Evolutionary conservation across 805 yeast genomes (phyloP), one percentile per base, ranked within the genome.

Genomic region (Isabelozyma pseudorhagii): DNA sequence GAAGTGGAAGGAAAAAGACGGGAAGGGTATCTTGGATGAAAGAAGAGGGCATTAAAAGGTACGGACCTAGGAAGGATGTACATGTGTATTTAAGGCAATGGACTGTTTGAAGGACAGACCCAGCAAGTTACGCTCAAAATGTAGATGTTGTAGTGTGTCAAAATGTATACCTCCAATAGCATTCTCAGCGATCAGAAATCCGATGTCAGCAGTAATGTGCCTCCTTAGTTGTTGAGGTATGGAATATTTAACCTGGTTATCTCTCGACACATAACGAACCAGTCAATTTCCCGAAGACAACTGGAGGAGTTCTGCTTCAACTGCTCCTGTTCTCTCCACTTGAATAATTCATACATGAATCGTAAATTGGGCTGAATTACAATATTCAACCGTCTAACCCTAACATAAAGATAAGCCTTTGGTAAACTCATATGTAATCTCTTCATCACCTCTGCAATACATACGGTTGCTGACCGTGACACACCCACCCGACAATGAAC

Each of bases 401-500:
- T 76, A n/a, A 91, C 97, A 68, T 77, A 90, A 41, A 92, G 68
- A 60, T 92, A 93, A 0, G 98, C 97, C 31, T 84, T 74, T 2
- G 94, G 84, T 28, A 93, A 69, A 41, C 82, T 80, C 47, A 89
- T 71, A 13, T 80, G 69, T 47, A 87, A 68, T 40, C 96, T 69
- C 56, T 82, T 80, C 97, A 93, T 92, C 38, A 89, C 93, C 62
- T 91, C 97, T 1, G 97, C 97, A 56, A 93, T 93, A 57, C 96
- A 93, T 9, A 93, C 96, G 0, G 97, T 89, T 0, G 97, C 98
- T 3, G 96, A 89, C 48, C 98, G 74, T 0, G 97, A 89, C 3
- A 93, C 98, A 0, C 98, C 98, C 44, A 90, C 97, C 61, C 96
- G 87, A 60, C 98, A 93, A 65, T 93, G 98, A 9, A 93, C 92